These are phyloP conservation scores for Lonicera japonica DNA, from an alignment of 129 eudicot genomes.

Conservation along the genomic window DNA sequence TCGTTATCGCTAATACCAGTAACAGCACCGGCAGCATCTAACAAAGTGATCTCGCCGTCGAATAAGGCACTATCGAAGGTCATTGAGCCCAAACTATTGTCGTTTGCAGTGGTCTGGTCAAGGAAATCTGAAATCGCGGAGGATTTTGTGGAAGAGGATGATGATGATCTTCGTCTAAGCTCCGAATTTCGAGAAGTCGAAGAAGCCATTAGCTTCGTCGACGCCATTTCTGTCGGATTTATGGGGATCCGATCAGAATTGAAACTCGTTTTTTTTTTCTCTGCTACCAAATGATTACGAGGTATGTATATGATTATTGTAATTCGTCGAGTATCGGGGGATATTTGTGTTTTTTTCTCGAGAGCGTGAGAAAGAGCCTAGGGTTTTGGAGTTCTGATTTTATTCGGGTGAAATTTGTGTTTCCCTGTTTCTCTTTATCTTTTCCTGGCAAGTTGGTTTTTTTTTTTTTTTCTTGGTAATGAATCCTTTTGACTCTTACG, in stretches of 20 bases:
- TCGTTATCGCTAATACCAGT: constrained; percentile 28
- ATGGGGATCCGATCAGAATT: constrained; percentile 12
- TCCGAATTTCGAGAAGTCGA: constrained; percentile 54
- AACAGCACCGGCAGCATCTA: constrained; percentile 46
- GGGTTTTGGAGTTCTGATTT: no score
- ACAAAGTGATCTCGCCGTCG: constrained; percentile 35
- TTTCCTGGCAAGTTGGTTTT: no score
- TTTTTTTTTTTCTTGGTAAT: no score
- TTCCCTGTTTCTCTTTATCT: no score
- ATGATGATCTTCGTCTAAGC: constrained; percentile 35
- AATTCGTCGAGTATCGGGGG: not conserved
- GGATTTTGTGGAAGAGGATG: constrained; percentile 19
- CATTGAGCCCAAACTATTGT: constrained; percentile 3
- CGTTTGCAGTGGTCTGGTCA: constrained; percentile 5
- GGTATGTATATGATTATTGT: not conserved
- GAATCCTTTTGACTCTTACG: no score
- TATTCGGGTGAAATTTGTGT: no score
- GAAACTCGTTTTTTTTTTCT: no score
- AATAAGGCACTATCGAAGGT: constrained; percentile 12
- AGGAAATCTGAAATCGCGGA: constrained; percentile 14
- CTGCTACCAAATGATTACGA: no score
- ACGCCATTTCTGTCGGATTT: constrained; percentile 39
- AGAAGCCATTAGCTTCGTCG: constrained; percentile 53
- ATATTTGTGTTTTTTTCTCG: not conserved
- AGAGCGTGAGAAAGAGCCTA: no score